Evolutionary conservation across 176 grass and related monocot genomes (phyloP).

Genomic region (Canna indica): DNA sequence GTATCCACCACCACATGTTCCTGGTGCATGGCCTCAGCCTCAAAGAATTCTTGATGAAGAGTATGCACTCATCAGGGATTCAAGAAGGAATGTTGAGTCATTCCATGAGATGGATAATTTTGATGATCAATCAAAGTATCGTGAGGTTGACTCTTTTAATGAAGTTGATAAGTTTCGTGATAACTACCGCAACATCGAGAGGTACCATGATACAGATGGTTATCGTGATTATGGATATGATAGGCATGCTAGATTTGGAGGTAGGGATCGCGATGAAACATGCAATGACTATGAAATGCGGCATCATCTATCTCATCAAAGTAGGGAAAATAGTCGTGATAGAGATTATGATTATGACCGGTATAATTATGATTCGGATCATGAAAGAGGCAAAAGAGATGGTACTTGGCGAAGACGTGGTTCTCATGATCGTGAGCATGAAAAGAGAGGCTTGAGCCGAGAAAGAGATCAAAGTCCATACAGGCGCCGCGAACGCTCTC

Average conservation of each 20-base stretch:
- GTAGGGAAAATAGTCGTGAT: slow-evolving; percentile 48
- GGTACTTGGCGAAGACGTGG: slow-evolving; percentile 47
- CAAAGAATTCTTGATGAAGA: slow-evolving; percentile 67
- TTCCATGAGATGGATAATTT: slow-evolving; percentile 26
- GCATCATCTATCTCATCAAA: slow-evolving; percentile 42
- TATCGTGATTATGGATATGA: slow-evolving; percentile 66
- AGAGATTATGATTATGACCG: slow-evolving; percentile 60
- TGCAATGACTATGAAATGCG: slow-evolving; percentile 46
- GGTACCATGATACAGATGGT: slow-evolving; percentile 52
- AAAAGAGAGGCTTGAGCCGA: slow-evolving; percentile 48
- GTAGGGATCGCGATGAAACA: slow-evolving; percentile 51
- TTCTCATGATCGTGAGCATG: slow-evolving; percentile 43
- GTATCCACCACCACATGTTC: slow-evolving; percentile 45
- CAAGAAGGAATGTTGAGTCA: slow-evolving; percentile 53
- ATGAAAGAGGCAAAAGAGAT: slow-evolving; percentile 67
- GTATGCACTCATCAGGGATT: slow-evolving; percentile 52
- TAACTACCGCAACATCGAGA: slow-evolving; percentile 41
- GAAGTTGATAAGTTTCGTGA: slow-evolving; percentile 46
- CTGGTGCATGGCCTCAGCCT: slow-evolving; percentile 55
- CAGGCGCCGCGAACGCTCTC: slow-evolving; percentile 43
- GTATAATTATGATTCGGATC: slow-evolving; percentile 43
- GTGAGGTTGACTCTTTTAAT: slow-evolving; percentile 36
- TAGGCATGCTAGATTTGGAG: slow-evolving; percentile 64
- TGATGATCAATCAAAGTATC: slow-evolving; percentile 36
- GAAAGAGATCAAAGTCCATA: slow-evolving; percentile 68